These are phyloP conservation scores for Saturnispora serradocipensis DNA, from an alignment of 805 yeast species.

Conservation along the genomic window DNA sequence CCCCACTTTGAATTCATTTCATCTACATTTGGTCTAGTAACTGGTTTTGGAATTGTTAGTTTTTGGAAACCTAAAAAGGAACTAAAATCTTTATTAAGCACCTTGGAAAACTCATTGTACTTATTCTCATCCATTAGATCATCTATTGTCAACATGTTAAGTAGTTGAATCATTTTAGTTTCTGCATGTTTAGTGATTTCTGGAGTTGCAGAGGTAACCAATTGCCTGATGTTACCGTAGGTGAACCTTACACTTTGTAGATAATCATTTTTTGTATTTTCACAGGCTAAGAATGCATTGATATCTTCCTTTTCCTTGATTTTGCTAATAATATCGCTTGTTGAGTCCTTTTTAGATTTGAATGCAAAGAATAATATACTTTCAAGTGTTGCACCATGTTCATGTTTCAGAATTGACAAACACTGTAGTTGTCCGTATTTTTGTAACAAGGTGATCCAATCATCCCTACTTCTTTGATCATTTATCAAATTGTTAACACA, in stretches of 20 bases:
- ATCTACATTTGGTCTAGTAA: constrained; percentile 25
- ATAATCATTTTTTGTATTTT: constrained; percentile 20
- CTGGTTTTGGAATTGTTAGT: constrained; percentile 54
- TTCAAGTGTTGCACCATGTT: constrained; percentile 43
- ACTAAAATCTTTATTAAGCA: constrained; percentile 42
- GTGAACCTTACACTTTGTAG: constrained; percentile 17
- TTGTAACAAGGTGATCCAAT: constrained; percentile 33
- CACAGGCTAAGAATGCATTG: constrained; percentile 31
- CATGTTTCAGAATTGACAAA: constrained; percentile 36
- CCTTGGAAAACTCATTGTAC: constrained; percentile 41
- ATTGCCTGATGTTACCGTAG: constrained; percentile 15
- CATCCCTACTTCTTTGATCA: constrained; percentile 32
- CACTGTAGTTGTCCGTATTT: constrained; percentile 33
- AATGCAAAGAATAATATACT: constrained; percentile 46
- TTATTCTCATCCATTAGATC: constrained; percentile 47
- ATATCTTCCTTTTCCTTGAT: constrained; percentile 30
- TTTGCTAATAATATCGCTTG: constrained; percentile 23
- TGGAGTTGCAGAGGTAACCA: constrained; percentile 6
- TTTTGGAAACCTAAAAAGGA: constrained; percentile 43
- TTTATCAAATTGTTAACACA: constrained; percentile 35
- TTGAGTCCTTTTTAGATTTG: constrained; percentile 7
- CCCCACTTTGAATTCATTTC: constrained; percentile 57
- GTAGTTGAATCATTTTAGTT: constrained; percentile 49
- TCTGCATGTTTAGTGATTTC: constrained; percentile 15
- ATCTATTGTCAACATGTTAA: constrained; percentile 57